A percentile compares a stretch with the other conserved stretches of the same genome.
Evolutionary conservation across 2,329 filamentous ascomycete genomes (phyloP).

Genomic region (Aureobasidium sp.): DNA sequence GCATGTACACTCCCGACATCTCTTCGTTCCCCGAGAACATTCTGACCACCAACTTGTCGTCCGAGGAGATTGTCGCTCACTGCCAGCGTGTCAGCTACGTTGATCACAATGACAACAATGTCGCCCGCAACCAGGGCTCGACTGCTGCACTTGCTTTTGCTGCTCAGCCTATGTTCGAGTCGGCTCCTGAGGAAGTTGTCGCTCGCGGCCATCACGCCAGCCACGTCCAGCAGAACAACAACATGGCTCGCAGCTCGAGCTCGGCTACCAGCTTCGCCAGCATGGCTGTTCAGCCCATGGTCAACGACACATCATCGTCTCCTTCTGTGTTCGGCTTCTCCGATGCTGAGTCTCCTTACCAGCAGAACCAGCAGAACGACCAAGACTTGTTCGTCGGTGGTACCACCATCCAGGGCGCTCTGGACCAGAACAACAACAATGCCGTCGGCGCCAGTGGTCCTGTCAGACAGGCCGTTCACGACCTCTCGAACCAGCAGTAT

Average conservation of each 20-base stretch:
- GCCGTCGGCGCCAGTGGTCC: constrained; percentile 3
- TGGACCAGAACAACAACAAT: constrained; percentile 5
- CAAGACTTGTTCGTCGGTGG: background rate
- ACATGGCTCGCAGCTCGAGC: background rate
- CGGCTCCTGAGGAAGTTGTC: background rate
- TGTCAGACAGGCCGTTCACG: constrained; percentile 9
- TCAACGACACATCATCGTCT: background rate
- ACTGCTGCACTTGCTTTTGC: constrained; percentile 22
- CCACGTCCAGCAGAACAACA: background rate
- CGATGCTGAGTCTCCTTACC: background rate
- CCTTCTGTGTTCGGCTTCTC: background rate
- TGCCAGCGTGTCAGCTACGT: constrained; percentile 25
- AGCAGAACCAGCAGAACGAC: background rate
- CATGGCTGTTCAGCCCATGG: background rate
- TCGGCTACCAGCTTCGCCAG: background rate
- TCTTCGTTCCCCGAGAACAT: constrained; percentile 20
- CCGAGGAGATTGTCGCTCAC: constrained; percentile 29
- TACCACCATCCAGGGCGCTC: background rate
- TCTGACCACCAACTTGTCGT: constrained; percentile 26
- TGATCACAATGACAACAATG: constrained; percentile 18
- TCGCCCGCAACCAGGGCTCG: constrained; percentile 16
- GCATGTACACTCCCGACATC: constrained; percentile 19
- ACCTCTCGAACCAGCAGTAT: constrained; percentile 14
- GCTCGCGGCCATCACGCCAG: background rate
- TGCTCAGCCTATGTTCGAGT: background rate